A percentile compares a stretch with the other conserved stretches of the same genome.
Evolutionary conservation across 2,329 filamentous ascomycete species (phyloP).

Genomic region (Fusarium foetens): DNA sequence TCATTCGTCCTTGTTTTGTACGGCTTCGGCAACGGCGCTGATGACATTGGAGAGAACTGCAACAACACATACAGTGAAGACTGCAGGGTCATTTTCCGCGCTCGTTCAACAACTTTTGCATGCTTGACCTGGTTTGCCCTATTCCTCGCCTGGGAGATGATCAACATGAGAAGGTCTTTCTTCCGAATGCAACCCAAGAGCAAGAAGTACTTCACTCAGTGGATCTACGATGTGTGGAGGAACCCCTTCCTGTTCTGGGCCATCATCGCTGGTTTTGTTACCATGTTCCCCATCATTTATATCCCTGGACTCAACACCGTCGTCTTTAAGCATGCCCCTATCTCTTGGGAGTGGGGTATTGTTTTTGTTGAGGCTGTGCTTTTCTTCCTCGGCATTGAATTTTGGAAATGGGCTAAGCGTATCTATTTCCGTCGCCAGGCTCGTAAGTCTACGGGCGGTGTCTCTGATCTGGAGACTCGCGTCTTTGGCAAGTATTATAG

Average conservation of each 20-base stretch:
- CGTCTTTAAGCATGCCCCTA: constrained; percentile 67
- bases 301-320: constrained; percentile 66
- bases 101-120: constrained; percentile 76
- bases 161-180: constrained; percentile 75
- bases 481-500: constrained; percentile 49
- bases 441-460: constrained; percentile 33
- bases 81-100: constrained; percentile 73
- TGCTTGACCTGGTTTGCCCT: constrained; percentile 79
- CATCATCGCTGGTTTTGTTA: constrained; percentile 58
- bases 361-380: constrained; percentile 63
- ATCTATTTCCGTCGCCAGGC: constrained; percentile 50
- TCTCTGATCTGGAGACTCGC: constrained; percentile 47
- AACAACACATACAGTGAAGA: constrained; percentile 63
- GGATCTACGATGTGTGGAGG: constrained; percentile 73
- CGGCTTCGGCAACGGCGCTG: constrained; percentile 57
- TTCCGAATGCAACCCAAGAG: constrained; percentile 76
- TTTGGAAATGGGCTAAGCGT: constrained; percentile 68
- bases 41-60: constrained; percentile 66
- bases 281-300: constrained; percentile 63
- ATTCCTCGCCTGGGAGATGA: constrained; percentile 81
- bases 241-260: constrained; percentile 77
- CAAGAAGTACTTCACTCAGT: constrained; percentile 70
- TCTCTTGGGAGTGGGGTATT: constrained; percentile 70
- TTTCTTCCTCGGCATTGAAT: constrained; percentile 68
- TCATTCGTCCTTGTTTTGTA: constrained; percentile 65